phyloP scores from a whole-genome alignment of 169 alveolate species.

The Cryptosporidium felis region DNA sequence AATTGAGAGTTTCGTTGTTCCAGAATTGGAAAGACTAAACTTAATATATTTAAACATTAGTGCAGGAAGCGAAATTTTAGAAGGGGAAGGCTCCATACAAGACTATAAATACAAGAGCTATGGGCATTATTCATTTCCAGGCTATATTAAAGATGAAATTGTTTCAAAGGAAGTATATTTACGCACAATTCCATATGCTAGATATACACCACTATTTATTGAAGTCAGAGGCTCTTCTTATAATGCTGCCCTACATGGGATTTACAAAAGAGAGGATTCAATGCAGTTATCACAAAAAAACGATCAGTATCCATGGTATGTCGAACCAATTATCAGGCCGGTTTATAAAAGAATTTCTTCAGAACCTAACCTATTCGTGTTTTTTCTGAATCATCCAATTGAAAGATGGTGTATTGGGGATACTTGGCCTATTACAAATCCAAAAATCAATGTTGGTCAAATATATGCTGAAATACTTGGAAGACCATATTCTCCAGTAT shows the following conservation, averaged over 20 bases:
- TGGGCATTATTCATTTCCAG: constrained; percentile 66
- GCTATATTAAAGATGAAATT: constrained; percentile 48
- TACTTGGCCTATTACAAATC: constrained; percentile 62
- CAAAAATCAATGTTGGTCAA: constrained; percentile 26
- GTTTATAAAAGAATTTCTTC: constrained; percentile 54
- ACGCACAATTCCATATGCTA: constrained; percentile 31
- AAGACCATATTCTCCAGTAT: constrained; percentile 67
- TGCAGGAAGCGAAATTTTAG: constrained; percentile 31
- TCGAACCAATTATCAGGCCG: constrained; percentile 56
- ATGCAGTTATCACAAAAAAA: constrained; percentile 17
- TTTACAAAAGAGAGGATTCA: constrained; percentile 62
- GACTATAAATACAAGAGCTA: constrained; percentile 1
- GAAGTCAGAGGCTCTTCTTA: constrained; percentile 54
- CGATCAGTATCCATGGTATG: constrained; percentile 47
- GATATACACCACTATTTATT: constrained; percentile 54
- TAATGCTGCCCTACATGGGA: constrained; percentile 68
- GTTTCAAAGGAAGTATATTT: constrained; percentile 27
- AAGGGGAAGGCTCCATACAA: constrained; percentile 60
- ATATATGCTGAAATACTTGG: constrained; percentile 63
- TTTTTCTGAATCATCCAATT: constrained; percentile 35
- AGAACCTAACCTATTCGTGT: constrained; percentile 36
- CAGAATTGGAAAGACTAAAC: constrained; percentile 43
- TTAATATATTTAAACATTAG: constrained; percentile 6
- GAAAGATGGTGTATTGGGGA: constrained; percentile 70
- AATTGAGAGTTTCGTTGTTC: constrained; percentile 44